phyloP scores from a whole-genome alignment of 495 filamentous ascomycete species.

The Penicillium daleae region DNA sequence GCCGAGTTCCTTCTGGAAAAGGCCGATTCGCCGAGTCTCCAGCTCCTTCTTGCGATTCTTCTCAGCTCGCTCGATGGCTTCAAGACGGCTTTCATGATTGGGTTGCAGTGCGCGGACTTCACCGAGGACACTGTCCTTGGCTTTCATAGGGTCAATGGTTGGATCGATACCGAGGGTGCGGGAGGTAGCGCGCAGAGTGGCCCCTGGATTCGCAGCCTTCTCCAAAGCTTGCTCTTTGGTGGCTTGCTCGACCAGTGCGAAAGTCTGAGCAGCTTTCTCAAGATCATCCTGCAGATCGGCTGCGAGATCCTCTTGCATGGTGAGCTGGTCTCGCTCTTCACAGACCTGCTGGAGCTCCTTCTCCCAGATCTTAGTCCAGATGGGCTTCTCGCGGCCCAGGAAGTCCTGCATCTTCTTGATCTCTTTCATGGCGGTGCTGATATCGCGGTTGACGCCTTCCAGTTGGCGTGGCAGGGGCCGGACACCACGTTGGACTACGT shows the following conservation, averaged over 20 bases:
- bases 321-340: conserved; percentile 90
- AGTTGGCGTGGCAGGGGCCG: conserved; percentile 90
- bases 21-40: conserved; percentile 72
- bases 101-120: conserved; percentile 94
- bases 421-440: conserved; percentile 76
- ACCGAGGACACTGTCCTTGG: conserved; percentile 87
- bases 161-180: conserved; percentile 68
- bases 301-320: conserved; percentile 90
- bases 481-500: conserved; percentile 91
- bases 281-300: conserved; percentile 92
- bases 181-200: conserved; percentile 53
- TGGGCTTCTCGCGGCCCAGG: conserved; percentile 85
- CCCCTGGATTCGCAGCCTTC: conserved; percentile 44
- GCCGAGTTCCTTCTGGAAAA: conserved; percentile 87
- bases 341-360: conserved; percentile 92
- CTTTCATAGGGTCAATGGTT: conserved; percentile 71
- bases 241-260: conserved; percentile 92
- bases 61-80: conserved; percentile 95
- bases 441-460: conserved; percentile 84
- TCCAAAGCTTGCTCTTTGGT: conserved; percentile 93
- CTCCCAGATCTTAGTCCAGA: conserved; percentile 99
- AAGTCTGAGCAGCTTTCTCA: conserved; percentile 89
- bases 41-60: conserved; percentile 86
- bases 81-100: conserved; percentile 88
- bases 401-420: conserved; percentile 96